A percentile compares a stretch with the other conserved stretches of the same genome.
These are phyloP conservation scores for Murraya paniculata DNA, from an alignment of 345 rosid genomes.

Conservation along the genomic window DNA sequence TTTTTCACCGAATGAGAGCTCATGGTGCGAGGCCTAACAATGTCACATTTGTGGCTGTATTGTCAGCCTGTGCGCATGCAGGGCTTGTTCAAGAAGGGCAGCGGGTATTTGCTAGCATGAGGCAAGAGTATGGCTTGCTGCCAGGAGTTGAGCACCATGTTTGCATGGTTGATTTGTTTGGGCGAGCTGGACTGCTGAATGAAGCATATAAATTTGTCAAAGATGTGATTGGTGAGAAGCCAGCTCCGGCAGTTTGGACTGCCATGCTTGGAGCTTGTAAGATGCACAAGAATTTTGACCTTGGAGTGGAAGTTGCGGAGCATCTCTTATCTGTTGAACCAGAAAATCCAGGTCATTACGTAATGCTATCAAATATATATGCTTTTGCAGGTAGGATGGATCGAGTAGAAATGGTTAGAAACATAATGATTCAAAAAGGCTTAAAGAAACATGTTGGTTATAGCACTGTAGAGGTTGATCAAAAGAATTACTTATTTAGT, in stretches of 20 bases:
- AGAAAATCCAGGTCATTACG: slow-evolving; percentile 85
- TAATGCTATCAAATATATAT: slow-evolving; percentile 77
- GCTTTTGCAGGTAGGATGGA: slow-evolving; percentile 77
- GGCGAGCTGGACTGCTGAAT: slow-evolving; percentile 65
- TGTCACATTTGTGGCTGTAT: slow-evolving; percentile 71
- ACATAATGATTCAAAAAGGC: slow-evolving; percentile 56
- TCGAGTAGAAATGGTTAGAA: slow-evolving; percentile 57
- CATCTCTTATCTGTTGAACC: slow-evolving; percentile 67
- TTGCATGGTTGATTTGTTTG: slow-evolving; percentile 84
- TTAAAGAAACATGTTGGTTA: slow-evolving; percentile 78
- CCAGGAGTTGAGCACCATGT: slow-evolving; percentile 80
- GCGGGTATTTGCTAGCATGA: slow-evolving; percentile 50
- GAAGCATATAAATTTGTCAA: slow-evolving; percentile 62
- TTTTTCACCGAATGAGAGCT: slow-evolving; percentile 50
- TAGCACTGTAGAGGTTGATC: slow-evolving; percentile 56
- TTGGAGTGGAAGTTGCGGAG: slow-evolving; percentile 71
- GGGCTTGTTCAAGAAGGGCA: slow-evolving; percentile 68
- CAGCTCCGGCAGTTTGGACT: slow-evolving; percentile 78
- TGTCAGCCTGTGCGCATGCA: slow-evolving; percentile 81
- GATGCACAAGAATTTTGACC: slow-evolving; percentile 77
- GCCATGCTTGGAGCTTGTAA: slow-evolving; percentile 97
- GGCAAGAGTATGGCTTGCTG: slow-evolving; percentile 32
- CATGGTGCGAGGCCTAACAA: slow-evolving; percentile 49
- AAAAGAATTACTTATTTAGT: slow-evolving; percentile 58
- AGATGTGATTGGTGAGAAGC: slow-evolving; percentile 37